Evolutionary conservation across 805 yeast species (phyloP).

Genomic region (Candida ipomoeae): DNA sequence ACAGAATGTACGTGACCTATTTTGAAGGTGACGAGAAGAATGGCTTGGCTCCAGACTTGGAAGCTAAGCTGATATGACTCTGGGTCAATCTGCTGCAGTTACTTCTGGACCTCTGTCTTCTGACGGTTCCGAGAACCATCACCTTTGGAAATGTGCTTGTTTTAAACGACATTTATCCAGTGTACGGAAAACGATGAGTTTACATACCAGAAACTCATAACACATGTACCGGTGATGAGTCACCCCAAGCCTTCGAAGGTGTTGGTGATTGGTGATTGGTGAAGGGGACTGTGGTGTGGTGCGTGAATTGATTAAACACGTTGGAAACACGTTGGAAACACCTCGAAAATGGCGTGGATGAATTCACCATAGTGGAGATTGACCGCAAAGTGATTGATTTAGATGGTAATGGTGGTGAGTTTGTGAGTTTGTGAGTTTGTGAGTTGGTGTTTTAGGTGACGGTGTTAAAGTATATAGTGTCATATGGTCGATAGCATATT

Average conservation of each 20-base stretch:
- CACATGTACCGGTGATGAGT: conserved; percentile 75
- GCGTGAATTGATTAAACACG: conserved; percentile 79
- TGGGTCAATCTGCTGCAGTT: too few relatives aligned
- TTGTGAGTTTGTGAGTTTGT: too few relatives aligned
- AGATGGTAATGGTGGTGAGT: too few relatives aligned
- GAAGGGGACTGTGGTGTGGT: conserved; percentile 97
- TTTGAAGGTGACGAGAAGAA: conserved; percentile 86
- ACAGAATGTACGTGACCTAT: conserved; percentile 89
- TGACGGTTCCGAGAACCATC: conserved; percentile 29
- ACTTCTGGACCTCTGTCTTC: too few relatives aligned
- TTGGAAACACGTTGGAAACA: too few relatives aligned
- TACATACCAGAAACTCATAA: conserved; percentile 88
- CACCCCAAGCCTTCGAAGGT: conserved; percentile 74
- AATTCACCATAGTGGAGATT: conserved; percentile 79
- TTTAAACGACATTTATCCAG: conserved; percentile 84
- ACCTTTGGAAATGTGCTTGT: conserved; percentile 85
- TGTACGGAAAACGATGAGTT: conserved; percentile 91
- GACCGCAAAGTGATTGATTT: conserved; percentile 77
- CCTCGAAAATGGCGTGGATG: conserved; percentile 42
- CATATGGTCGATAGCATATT: too few relatives aligned
- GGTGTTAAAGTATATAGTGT: too few relatives aligned
- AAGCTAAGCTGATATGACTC: conserved; percentile 54
- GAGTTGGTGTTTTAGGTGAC: too few relatives aligned
- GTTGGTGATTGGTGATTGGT: conserved; percentile 83
- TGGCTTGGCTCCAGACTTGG: conserved; percentile 89